A percentile compares a stretch with the other conserved stretches of the same genome.
Conservation (phyloP, 768 basidiomycete species). For the Candolleomyces efflorescens region DNA sequence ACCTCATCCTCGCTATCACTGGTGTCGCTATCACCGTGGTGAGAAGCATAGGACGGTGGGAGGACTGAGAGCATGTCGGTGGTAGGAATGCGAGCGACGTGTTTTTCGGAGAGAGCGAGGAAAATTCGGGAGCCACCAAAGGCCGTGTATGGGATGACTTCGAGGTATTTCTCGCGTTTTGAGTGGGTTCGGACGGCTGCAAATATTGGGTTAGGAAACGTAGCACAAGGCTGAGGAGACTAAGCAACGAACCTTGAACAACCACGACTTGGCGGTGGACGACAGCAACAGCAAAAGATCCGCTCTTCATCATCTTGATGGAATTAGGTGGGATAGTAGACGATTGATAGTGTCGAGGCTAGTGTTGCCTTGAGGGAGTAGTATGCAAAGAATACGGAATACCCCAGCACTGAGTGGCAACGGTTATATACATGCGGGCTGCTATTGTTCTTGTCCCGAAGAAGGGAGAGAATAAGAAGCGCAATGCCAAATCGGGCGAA, state of each 20-base stretch:
- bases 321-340: background rate
- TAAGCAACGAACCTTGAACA: constrained; percentile 51
- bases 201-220: constrained; percentile 6
- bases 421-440: background rate
- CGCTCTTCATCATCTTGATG: constrained; percentile 41
- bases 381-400: background rate
- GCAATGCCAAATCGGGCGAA: background rate
- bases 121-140: constrained; percentile 61
- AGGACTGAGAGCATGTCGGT: constrained; percentile 60
- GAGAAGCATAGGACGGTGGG: constrained; percentile 34
- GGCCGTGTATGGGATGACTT: constrained; percentile 61
- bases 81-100: constrained; percentile 57
- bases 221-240: background rate
- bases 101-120: constrained; percentile 49
- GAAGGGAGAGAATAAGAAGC: too few species aligned
- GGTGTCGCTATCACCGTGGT: constrained; percentile 16
- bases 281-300: constrained; percentile 63
- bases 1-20: background rate
- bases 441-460: constrained; percentile 4
- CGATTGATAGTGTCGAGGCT: background rate
- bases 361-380: background rate
- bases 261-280: constrained; percentile 66
- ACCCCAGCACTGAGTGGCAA: background rate
- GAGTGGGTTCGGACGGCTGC: constrained; percentile 55
- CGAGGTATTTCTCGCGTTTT: constrained; percentile 53